Conservation (phyloP, 1,139 yeast species). For the Candida frijolesensis region DNA sequence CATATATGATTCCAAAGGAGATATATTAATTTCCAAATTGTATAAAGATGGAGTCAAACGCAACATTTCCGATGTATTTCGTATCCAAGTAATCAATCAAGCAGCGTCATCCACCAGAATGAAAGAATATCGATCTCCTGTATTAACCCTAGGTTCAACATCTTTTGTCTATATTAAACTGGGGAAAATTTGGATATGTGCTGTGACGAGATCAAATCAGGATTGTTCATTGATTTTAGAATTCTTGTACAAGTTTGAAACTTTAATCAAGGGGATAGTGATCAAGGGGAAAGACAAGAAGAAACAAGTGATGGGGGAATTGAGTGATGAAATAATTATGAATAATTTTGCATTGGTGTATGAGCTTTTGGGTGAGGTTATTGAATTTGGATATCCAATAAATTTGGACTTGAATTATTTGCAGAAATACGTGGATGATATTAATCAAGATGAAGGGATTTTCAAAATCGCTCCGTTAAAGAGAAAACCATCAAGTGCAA, state of each 20-base stretch:
- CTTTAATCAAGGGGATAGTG: conserved; percentile 35
- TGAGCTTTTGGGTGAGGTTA: conserved; percentile 75
- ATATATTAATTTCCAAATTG: conserved; percentile 76
- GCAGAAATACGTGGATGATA: conserved; percentile 23
- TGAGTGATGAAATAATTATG: conserved; percentile 33
- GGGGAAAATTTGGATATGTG: conserved; percentile 77
- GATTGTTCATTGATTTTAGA: conserved; percentile 84
- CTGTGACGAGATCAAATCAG: conserved; percentile 83
- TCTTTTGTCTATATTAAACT: conserved; percentile 80
- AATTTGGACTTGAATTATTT: conserved; percentile 57
- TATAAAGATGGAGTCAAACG: conserved; percentile 66
- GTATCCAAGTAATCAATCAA: conserved; percentile 81
- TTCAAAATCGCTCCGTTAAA: conserved; percentile 19
- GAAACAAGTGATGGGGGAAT: conserved; percentile 8
- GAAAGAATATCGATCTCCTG: conserved; percentile 66
- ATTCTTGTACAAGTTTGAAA: conserved; percentile 65
- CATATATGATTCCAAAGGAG: conserved; percentile 79
- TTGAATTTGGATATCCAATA: conserved; percentile 84
- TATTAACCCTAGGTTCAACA: conserved; percentile 88
- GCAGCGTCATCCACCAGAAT: conserved; percentile 16
- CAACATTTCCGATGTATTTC: conserved; percentile 84
- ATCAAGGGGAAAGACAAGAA: conserved; percentile 9
- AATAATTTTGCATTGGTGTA: conserved; percentile 68
- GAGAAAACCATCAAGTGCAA: conserved; percentile 15
- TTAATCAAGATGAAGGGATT: conserved; percentile 24